Evolutionary conservation across 176 grass and related monocot species (phyloP), one percentile per base, ranked within the genome.

Genomic region (Rhipidocladum racemiflorum): DNA sequence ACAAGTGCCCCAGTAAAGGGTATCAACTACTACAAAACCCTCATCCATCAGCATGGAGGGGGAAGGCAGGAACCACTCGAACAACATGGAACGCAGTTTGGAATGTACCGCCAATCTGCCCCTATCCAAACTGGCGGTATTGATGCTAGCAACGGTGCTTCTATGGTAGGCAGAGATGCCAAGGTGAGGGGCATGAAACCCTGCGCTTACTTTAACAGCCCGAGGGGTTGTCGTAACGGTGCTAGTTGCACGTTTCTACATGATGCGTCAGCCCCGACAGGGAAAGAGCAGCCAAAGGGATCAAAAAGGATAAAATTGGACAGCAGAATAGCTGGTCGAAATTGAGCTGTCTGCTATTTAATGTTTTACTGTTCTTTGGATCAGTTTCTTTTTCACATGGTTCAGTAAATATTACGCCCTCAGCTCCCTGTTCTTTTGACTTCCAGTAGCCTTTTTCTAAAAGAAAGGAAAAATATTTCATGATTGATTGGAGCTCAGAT

Each of bases 31-130:
- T 92, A 91, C 64, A 93, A 93, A 81, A 93, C 57, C 46, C 86
- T 99, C 7, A 91, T 99, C 75, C 89, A 93, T 69, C 93, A 96
- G 69, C 97, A 99, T 81, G 97, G 97, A 38, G 95, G 85, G 62
- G 92, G 94, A 44, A 94, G 78, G 68, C 85, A 90, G 66, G 92
- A 88, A 49, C 29, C 60, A 49, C 17, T 40, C 38, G 81, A 88
- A 73, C 83, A 69, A 18, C 79, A 79, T 68, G 53, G 55, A 42
- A 38, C 75, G 51, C 89, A 90, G 28, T 84, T 76, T 63, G 85
- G 83, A 84, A 77, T 70, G 74, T 88, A 91, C 77, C 74, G 83
- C 9, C 83, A 86, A 34, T 32, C 83, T 61, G 74, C 51, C 67
- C 48, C 72, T 49, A 6, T 40, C 2, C 88, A 82, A 63, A 35